These are phyloP conservation scores for Akanthomyces uredinophilus DNA, from an alignment of 2,329 filamentous ascomycete species.

Conservation along the genomic window DNA sequence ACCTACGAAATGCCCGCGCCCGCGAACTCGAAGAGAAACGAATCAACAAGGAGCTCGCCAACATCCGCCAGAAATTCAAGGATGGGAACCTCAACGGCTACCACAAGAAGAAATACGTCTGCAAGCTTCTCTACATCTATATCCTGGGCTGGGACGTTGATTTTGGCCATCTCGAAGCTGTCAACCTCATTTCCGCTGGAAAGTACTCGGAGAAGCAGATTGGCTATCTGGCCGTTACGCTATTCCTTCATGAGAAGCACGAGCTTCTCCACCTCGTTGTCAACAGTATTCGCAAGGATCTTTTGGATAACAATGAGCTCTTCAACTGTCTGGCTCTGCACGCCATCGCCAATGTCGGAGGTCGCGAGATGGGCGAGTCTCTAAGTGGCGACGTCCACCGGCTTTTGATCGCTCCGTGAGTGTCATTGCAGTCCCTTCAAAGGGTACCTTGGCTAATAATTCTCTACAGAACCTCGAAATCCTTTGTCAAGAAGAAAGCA, in stretches of 20 bases:
- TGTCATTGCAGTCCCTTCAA: conserved; percentile 19
- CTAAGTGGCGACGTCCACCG: conserved; percentile 87
- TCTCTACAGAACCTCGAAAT: conserved; percentile 62
- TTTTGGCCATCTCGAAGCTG: conserved; percentile 95
- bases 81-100: conserved; percentile 91
- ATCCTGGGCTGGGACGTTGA: conserved; percentile 99
- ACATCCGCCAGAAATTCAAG: conserved; percentile 98
- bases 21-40: conserved; percentile 96
- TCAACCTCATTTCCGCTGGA: conserved; percentile 91
- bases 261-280: conserved; percentile 93
- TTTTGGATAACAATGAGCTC: conserved; percentile 91
- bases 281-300: conserved; percentile 95
- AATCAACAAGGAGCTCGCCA: conserved; percentile 98
- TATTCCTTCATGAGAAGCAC: conserved; percentile 96
- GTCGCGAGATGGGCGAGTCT: conserved; percentile 95
- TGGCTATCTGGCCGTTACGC: conserved; percentile 92
- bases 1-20: conserved; percentile 88
- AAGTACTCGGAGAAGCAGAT: conserved; percentile 99
- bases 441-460: background rate
- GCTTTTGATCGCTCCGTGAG: conserved; percentile 88
- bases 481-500: conserved; percentile 99
- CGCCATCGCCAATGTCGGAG: conserved; percentile 95
- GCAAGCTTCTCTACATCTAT: conserved; percentile 99
- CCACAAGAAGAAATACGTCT: conserved; percentile 99
- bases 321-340: conserved; percentile 96